phyloP scores from a whole-genome alignment of 2,329 filamentous ascomycete genomes.

The Aureobasidium leucospermi region DNA sequence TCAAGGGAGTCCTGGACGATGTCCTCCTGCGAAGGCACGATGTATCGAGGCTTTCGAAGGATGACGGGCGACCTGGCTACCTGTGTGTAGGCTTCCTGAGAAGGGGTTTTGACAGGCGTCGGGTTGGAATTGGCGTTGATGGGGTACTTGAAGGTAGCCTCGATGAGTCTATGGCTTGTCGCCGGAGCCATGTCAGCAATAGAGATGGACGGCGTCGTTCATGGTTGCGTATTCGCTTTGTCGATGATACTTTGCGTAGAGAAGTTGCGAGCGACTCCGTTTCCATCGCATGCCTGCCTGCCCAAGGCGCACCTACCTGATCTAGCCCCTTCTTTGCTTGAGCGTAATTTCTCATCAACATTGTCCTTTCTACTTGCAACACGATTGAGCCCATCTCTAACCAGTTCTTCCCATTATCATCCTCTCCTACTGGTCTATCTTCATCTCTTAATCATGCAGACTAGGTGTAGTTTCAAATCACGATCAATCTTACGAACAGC shows the following conservation, averaged over 20 bases:
- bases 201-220: not conserved
- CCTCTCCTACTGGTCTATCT: too few relatives aligned
- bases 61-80: not conserved
- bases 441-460: too few relatives aligned
- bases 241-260: not conserved
- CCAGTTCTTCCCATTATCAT: too few relatives aligned
- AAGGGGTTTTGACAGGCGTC: not conserved
- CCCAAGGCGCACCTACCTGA: not conserved
- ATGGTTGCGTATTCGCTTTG: not conserved
- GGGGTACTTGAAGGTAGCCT: not conserved
- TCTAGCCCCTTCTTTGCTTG: not conserved
- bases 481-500: too few relatives aligned
- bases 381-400: too few relatives aligned
- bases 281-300: not conserved
- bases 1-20: slow-evolving; percentile 1
- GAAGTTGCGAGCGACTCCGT: not conserved
- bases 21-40: not conserved
- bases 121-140: not conserved
- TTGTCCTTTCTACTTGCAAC: too few relatives aligned
- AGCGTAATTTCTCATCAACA: too few relatives aligned
- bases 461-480: too few relatives aligned
- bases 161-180: not conserved
- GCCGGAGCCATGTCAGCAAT: not conserved
- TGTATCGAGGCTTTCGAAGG: not conserved
- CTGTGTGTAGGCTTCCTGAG: not conserved